Conservation (phyloP, 2,329 filamentous ascomycete species). For the Claviceps maximensis region DNA sequence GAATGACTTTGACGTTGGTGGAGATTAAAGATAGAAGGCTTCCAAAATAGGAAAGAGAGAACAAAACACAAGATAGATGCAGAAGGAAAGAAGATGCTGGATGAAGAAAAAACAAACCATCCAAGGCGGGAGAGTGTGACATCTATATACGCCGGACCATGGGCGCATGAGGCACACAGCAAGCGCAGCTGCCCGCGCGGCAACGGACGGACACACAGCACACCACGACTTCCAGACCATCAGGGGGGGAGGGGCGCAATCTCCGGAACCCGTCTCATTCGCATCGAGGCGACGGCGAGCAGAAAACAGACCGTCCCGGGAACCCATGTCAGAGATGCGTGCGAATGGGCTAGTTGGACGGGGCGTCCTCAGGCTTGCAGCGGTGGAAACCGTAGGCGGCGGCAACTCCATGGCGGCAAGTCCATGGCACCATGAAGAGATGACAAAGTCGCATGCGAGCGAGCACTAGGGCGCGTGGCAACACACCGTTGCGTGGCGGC, state of each 20-base stretch:
- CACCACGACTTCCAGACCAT: background rate
- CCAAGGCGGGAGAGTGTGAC: background rate
- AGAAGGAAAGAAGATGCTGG: background rate
- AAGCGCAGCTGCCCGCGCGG: background rate
- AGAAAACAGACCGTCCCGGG: background rate
- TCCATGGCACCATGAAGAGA: background rate
- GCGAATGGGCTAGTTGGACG: background rate
- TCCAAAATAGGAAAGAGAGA: constrained; percentile 15
- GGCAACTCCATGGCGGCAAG: background rate
- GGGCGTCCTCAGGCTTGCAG: constrained; percentile 1
- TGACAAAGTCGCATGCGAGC: background rate
- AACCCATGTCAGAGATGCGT: background rate
- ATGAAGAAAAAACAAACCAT: background rate
- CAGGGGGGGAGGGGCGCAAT: background rate
- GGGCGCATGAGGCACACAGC: background rate
- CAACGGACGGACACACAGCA: background rate
- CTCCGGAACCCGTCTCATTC: background rate
- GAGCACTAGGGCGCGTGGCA: background rate
- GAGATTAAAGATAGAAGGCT: background rate
- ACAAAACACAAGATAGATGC: background rate
- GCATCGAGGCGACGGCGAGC: background rate
- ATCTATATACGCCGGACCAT: constrained; percentile 4
- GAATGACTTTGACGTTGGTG: constrained; percentile 36
- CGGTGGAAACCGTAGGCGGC: background rate
- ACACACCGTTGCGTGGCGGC: background rate